Base-by-base conservation (phyloP, 2,329 filamentous ascomycete species). In the Hypocrella siamensis region DNA sequence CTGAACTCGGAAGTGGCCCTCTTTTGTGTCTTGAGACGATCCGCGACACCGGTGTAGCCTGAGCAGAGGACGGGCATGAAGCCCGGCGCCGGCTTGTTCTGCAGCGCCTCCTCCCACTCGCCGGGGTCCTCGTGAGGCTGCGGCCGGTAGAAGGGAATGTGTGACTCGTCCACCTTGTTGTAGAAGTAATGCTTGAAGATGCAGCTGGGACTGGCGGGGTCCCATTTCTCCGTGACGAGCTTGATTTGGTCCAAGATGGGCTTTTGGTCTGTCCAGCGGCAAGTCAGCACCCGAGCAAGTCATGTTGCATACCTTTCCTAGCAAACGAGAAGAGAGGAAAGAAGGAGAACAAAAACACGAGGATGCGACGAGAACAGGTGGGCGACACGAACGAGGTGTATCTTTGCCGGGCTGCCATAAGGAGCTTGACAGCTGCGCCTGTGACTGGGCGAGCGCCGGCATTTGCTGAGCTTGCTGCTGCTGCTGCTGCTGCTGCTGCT, bases 101-200 rank as follows among this genome's bases (percentile, higher is more conserved):
- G 71, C 18, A 88, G 67, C 1, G 83, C 83, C 44, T 85, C 79
- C 46, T 92, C 83, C 80, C 82, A 92, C 47, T 81, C 80, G 40
- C 72, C 69, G 24, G 77, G 71, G 47, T 86, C 75, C 48, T 90
- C 83, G 42, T 70, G 63, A 2, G 73, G 60, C 12, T 70, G 63
- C 3, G 79, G 79, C 40, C 75, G 70, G 53, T 80, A 86, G 52
- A 79, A 85, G 9, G 79, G 79, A n/a, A 79, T 75, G 48, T 70
- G 68, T 32, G 72, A 69, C 45, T 79, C 72, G 40, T 79, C 75
- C 39, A 86, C 80, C 42, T 81, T 75, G 57, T 90, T 90, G 65
- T 90, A 92, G 52, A 90, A 83, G 60, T 88, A 88, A 48, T 80
- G 65, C 52, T 83, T 79, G 59, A 90, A 84, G 18, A 70, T 71